These are phyloP conservation scores for Boletales sp. DNA, from an alignment of 768 basidiomycete genomes.

Conservation along the genomic window DNA sequence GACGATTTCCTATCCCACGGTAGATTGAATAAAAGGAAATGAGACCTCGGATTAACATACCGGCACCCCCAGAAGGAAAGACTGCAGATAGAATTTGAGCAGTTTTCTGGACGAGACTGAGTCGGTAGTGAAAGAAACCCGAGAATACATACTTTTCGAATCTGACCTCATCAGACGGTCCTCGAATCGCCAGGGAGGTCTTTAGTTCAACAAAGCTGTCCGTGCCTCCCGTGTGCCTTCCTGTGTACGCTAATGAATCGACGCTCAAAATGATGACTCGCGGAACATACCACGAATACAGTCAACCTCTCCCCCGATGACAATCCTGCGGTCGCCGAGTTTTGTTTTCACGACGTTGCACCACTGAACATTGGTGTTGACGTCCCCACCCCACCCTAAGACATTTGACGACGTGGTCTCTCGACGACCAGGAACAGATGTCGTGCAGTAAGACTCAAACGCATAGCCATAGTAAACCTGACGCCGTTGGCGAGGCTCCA, in stretches of 20 bases:
- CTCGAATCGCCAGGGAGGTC: constrained; percentile 72
- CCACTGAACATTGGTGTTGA: constrained; percentile 89
- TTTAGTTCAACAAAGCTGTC: constrained; percentile 83
- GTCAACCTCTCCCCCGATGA: constrained; percentile 91
- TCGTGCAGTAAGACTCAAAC: constrained; percentile 86
- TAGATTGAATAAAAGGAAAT: constrained; percentile 1
- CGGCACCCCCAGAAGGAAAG: constrained; percentile 89
- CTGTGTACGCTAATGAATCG: constrained; percentile 33
- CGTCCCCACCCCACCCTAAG: constrained; percentile 71
- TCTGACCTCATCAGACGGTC: constrained; percentile 56
- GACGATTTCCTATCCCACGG: constrained; percentile 59
- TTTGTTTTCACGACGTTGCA: constrained; percentile 87
- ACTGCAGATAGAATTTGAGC: constrained; percentile 91
- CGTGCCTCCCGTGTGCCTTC: constrained; percentile 54
- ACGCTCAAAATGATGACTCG: neutral
- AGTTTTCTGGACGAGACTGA: constrained; percentile 58
- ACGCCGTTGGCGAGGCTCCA: constrained; percentile 58
- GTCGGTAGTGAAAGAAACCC: neutral
- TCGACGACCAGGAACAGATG: constrained; percentile 25
- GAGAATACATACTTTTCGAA: constrained; percentile 68
- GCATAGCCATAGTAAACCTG: constrained; percentile 84
- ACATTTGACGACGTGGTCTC: constrained; percentile 24
- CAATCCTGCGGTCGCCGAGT: constrained; percentile 62
- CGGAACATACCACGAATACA: constrained; percentile 66
- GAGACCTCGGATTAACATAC: constrained; percentile 37